Evolutionary conservation across 2,329 filamentous ascomycete genomes (phyloP), one percentile per base, ranked within the genome.

Genomic region (Fusarium sp.): DNA sequence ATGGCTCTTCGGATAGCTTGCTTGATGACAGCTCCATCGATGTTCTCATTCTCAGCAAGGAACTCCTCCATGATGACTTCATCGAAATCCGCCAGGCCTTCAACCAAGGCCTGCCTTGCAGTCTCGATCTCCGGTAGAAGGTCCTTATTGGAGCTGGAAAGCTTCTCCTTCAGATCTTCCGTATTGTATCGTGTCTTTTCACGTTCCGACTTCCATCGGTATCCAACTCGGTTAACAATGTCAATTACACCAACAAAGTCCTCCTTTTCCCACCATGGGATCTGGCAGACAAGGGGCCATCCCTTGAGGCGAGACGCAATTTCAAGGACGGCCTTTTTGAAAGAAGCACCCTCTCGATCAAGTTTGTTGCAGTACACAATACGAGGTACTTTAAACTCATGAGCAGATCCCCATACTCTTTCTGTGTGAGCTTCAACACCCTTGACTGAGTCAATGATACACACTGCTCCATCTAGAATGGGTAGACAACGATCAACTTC

Each of bases 341-440:
- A 98, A 1, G 59, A 88, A 4, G 91, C 91, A 11, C 91, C 91
- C 65, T 91, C 90, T 29, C 91, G 88, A 74, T 94, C 91, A 9
- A 94, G 84, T 74, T 94, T 94, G 79, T 94, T 94, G 72, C 93
- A 87, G 69, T 90, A 93, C 45, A 93, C 84, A 50, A 94, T 86
- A 23, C 93, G 86, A 0, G 96, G 96, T 39, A 98, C 97, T 21
- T 84, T 85, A 76, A 97, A 97, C 43, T 90, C 88, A 51, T 91
- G 92, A 9, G 96, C 94, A 66, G 97, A 96, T 15, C 87, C 85
- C 96, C 96, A 99, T 5, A 99, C 96, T 72, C 97, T 91, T 77
- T 99, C 96, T 0, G 96, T 98, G 76, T 98, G 96, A 3, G 96
- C 95, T 79, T 99, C 96, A 21, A 99, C 96, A 2, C 94, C 94